Evolutionary conservation across 768 basidiomycete genomes (phyloP).

Genomic region (Mycena maculata): DNA sequence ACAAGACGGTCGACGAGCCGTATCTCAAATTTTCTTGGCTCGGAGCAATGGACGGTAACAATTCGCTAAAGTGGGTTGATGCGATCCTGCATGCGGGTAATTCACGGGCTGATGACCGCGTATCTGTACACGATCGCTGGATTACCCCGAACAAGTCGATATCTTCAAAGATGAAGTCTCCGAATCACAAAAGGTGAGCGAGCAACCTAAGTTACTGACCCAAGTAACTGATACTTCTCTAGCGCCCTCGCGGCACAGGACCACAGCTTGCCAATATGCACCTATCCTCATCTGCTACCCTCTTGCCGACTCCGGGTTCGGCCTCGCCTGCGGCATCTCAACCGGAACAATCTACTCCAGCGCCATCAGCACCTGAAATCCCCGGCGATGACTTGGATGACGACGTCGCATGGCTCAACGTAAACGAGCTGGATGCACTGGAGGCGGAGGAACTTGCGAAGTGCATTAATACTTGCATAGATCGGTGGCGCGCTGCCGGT

Average conservation of each 20-base stretch:
- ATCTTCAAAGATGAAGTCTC: slow-evolving; percentile 21
- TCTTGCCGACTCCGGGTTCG: no score
- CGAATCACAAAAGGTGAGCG: slow-evolving; percentile 2
- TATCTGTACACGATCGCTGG: neutral
- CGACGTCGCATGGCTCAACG: slow-evolving; percentile 1
- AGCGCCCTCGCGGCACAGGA: neutral
- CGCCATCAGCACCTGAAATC: no score
- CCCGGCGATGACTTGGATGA: neutral
- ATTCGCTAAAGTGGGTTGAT: slow-evolving; percentile 9
- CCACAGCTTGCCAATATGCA: neutral
- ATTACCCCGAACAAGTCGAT: slow-evolving; percentile 5
- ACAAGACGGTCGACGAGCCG: no score
- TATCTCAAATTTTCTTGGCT: no score
- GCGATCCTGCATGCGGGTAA: neutral
- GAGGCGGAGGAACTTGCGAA: neutral
- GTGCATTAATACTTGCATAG: neutral
- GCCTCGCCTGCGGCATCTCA: neutral
- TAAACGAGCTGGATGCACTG: neutral
- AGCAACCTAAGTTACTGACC: no score
- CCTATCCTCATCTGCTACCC: neutral
- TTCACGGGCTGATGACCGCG: slow-evolving; percentile 1
- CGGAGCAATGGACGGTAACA: no score
- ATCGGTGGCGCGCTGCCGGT: neutral
- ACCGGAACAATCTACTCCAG: neutral
- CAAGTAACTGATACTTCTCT: no score